Percentiles rank a stretch among this genome's conserved stretches.
Conservation (phyloP, 768 basidiomycete genomes). For the Ephemerocybe angulata region DNA sequence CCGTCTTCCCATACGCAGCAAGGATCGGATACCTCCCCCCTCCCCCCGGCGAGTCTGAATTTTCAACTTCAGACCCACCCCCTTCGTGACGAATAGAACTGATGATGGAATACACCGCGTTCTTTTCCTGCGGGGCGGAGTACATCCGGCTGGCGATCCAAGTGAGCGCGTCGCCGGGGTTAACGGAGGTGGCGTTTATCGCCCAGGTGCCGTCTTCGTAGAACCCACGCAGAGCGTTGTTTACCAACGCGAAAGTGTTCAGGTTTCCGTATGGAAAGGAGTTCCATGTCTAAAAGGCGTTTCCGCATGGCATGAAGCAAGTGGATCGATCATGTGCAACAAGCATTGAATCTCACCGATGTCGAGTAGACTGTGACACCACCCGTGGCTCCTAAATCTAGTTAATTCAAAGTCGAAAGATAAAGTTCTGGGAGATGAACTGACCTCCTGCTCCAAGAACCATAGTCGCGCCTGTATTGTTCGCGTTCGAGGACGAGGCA, state of each 20-base stretch:
- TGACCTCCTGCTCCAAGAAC: conserved; percentile 39
- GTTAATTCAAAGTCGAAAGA: too few relatives aligned
- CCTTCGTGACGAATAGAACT: too few relatives aligned
- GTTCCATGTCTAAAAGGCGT: conserved; percentile 38
- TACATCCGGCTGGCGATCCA: conserved; percentile 34
- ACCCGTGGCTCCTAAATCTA: conserved; percentile 32
- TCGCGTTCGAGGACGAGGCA: conserved; percentile 36
- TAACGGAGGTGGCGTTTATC: conserved; percentile 35
- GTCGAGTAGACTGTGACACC: conserved; percentile 38
- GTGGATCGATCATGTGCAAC: too few relatives aligned
- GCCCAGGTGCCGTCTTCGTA: conserved; percentile 26
- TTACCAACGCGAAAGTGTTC: conserved; percentile 33
- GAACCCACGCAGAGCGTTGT: conserved; percentile 36
- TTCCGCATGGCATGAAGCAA: too few relatives aligned
- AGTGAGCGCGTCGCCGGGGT: conserved; percentile 26
- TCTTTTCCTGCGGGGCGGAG: conserved; percentile 22
- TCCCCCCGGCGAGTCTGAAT: not conserved
- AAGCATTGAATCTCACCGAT: too few relatives aligned
- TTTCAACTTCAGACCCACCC: too few relatives aligned
- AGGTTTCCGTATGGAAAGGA: conserved; percentile 49
- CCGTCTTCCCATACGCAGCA: conserved; percentile 25
- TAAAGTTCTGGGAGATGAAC: too few relatives aligned
- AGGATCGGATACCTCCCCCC: conserved; percentile 23
- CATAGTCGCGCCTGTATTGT: conserved; percentile 43
- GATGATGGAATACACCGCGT: conserved; percentile 30